Percentiles rank a stretch among this genome's conserved stretches.
These are phyloP conservation scores for Colletotrichum coccodes DNA, from an alignment of 2,329 filamentous ascomycete species.

Conservation along the genomic window DNA sequence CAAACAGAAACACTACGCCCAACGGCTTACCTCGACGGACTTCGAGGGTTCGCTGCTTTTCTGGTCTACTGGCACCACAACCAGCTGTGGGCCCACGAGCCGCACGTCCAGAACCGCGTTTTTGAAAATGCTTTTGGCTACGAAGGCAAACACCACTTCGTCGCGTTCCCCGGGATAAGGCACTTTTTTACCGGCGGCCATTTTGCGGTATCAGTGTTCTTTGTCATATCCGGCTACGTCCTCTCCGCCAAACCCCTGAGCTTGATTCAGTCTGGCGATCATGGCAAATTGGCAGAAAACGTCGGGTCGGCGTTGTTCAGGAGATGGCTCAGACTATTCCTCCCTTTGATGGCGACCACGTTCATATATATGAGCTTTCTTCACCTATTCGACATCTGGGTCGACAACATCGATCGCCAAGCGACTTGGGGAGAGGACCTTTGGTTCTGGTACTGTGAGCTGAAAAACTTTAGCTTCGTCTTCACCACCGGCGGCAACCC, in stretches of 20 bases:
- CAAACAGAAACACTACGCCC: constrained; percentile 41
- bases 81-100: constrained; percentile 50
- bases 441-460: constrained; percentile 60
- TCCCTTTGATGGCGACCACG: constrained; percentile 64
- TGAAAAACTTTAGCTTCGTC: constrained; percentile 49
- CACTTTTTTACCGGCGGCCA: constrained; percentile 71
- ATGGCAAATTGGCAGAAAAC: constrained; percentile 52
- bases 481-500: constrained; percentile 52
- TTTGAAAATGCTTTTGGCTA: constrained; percentile 56
- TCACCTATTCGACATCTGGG: constrained; percentile 46
- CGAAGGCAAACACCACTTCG: constrained; percentile 57
- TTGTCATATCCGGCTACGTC: constrained; percentile 68
- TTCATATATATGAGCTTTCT: constrained; percentile 55
- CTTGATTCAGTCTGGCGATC: constrained; percentile 56
- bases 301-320: constrained; percentile 59
- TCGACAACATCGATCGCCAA: constrained; percentile 49
- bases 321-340: constrained; percentile 59
- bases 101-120: constrained; percentile 47
- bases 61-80: constrained; percentile 60
- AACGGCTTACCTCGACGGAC: constrained; percentile 59
- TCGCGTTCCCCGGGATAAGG: constrained; percentile 66
- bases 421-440: constrained; percentile 58
- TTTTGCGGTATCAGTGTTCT: constrained; percentile 64
- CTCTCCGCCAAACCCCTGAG: constrained; percentile 60
- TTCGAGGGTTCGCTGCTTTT: constrained; percentile 58